Base-by-base conservation (phyloP, 768 basidiomycete genomes). In the Lentinula detonsa region DNA sequence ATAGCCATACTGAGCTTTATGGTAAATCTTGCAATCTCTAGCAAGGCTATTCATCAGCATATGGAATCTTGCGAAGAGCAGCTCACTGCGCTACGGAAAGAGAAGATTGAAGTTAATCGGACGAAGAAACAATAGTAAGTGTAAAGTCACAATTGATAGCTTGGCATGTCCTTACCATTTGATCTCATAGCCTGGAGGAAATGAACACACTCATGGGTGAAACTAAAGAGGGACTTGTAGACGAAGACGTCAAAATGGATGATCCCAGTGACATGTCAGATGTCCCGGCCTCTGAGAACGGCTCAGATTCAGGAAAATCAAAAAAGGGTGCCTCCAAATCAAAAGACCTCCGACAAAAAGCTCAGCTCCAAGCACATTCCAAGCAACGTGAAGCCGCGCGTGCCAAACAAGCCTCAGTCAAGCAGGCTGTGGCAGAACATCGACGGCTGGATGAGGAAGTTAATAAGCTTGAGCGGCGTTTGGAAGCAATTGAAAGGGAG, bases 61-160 rank as follows among this genome's bases (percentile, higher is more conserved):
- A 90, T 98, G 85, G 97, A 99, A 67, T 82, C 85, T 49, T 93
- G 91, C 67, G 94, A 95, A 68, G 84, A 90, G 66, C 87, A 90
- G 64, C 73, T 99, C 63, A 98, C 97, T 8, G 92, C 95, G 31
- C 78, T 97, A 37, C 77, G 97, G 64, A 99, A 98, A 74, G 93
- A 96, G 72, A 91, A 95, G 72, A 94, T 95, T 35, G 97, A 98
- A 64, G 86, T 95, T 63, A 97, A 97, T 74, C 83, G 95, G 62
- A 78, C 88, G 67, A 90, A 90, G 75, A 95, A 93, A 73, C 86
- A 89, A 70, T 81, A 87, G 95, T 96, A 72, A 76, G 94, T 83
- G 8, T 18, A 50, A 55, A 13, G 1, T 57, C 16, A 31, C 52
- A 18, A 51, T 16, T 60, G 4, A 7, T 37, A 61, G 40, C 28